Base-by-base conservation (phyloP, 2,329 filamentous ascomycete genomes). In the Akanthomyces dipterigenus region DNA sequence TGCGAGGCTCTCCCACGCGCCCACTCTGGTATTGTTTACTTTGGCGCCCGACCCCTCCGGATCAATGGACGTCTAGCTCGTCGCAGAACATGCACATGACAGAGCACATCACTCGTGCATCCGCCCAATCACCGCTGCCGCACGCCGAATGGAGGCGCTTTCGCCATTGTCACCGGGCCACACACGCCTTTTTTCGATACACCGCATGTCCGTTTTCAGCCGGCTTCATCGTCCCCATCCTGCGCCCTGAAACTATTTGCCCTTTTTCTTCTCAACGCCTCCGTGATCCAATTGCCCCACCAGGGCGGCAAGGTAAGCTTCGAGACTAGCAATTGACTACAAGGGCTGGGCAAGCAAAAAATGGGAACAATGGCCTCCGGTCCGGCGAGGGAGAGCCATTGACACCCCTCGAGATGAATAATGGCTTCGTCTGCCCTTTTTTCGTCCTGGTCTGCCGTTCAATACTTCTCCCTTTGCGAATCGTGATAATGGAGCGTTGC, bases 31-130 rank as follows among this genome's bases (percentile, higher is more conserved):
- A 50, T 62, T 62, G 60, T 62, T 62, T 62, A 62, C 60, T 62
- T 62, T 58, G 60, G n/a, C 60, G 59, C 59, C 54, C 22, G 26
- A 54, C 60, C 54, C 60, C 60, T 58, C 60, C 38, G 24, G 43
- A 56, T 54, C 26, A 7, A 36, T 45, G 36, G n/a, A 34, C 20
- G 36, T 45, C 49, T 45, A 26, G 16, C 36, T 49, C 36, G 49
- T 60, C 42, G 48, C 48, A 60, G 38, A 60, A 45, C 20, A 45
- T 60, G 57, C 49, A 54, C 49, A 60, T 60, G 48, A 53, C 57
- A 26, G 34, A 51, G 57, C 40, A 60, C 49, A 53, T 60, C 57
- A 60, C 43, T 26, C 20, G 28, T 36, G 42, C 55, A 34, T 40
- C 55, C 49, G 24, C n/a, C 56, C 56, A 59, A 59, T 59, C 56